Evolutionary conservation across 495 filamentous ascomycete species (phyloP).

Genomic region (Neurospora cerealis): DNA sequence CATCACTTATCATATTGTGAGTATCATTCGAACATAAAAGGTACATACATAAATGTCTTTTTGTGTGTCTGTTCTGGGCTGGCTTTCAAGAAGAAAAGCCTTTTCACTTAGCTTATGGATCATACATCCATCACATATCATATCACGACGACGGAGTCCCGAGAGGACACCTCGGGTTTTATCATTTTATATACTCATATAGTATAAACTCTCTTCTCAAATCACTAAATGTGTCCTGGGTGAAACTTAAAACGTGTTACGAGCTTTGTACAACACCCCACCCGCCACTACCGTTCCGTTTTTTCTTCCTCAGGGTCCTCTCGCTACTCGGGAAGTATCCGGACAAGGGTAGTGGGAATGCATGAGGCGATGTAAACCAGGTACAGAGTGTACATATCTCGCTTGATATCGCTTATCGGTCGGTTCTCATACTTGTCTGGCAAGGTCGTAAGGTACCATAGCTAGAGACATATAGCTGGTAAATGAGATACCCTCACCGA

Average conservation of each 20-base stretch:
- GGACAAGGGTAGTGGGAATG: background rate
- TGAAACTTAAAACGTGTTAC: background rate
- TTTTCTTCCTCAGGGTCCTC: background rate
- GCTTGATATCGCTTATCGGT: background rate
- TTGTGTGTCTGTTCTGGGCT: background rate
- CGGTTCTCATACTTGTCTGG: background rate
- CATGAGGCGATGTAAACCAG: background rate
- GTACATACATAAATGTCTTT: background rate
- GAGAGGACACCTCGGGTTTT: background rate
- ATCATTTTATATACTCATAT: background rate
- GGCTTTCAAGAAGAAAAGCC: background rate
- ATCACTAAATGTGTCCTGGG: background rate
- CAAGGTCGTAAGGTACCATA: background rate
- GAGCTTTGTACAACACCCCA: background rate
- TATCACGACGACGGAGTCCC: background rate
- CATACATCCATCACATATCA: background rate
- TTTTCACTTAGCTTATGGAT: background rate
- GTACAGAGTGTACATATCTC: background rate
- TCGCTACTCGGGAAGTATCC: background rate
- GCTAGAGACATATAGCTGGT: background rate
- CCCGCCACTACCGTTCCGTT: background rate
- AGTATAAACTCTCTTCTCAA: background rate
- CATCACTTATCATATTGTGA: background rate
- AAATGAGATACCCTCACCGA: background rate
- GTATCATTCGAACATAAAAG: background rate